Percentiles rank a stretch among this genome's conserved stretches.
Conservation (phyloP, 331 rosid species). For the Stylosanthes scabra region DNA sequence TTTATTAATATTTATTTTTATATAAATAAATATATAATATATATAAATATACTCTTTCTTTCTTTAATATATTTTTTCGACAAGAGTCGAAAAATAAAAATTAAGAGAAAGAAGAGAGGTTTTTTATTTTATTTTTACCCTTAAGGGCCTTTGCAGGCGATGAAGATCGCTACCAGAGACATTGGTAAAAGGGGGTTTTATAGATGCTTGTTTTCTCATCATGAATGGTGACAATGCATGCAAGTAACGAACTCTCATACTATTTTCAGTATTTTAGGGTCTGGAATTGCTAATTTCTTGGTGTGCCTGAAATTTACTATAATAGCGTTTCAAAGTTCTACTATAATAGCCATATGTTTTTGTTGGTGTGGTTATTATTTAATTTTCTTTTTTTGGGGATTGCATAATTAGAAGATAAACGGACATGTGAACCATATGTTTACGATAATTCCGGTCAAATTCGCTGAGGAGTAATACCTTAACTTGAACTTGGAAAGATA, state of each 20-base stretch:
- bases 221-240: not conserved
- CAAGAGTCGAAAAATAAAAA: too few species aligned
- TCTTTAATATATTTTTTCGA: too few species aligned
- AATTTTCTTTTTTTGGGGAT: not conserved
- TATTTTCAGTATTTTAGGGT: not conserved
- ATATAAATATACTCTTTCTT: too few species aligned
- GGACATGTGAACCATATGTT: not conserved
- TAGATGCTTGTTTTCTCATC: not conserved
- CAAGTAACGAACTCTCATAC: not conserved
- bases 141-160: not conserved
- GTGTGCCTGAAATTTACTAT: not conserved
- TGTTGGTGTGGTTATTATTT: not conserved
- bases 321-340: not conserved
- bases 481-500: not conserved
- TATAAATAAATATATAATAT: too few species aligned
- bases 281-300: not conserved
- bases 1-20: too few species aligned
- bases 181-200: not conserved
- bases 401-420: not conserved
- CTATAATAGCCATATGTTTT: constrained; percentile 4
- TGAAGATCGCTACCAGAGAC: not conserved
- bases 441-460: not conserved
- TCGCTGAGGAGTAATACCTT: not conserved
- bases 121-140: not conserved
- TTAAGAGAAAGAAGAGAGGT: not conserved